phyloP scores from a whole-genome alignment of 345 rosid genomes.

The Eucalyptus regnans region DNA sequence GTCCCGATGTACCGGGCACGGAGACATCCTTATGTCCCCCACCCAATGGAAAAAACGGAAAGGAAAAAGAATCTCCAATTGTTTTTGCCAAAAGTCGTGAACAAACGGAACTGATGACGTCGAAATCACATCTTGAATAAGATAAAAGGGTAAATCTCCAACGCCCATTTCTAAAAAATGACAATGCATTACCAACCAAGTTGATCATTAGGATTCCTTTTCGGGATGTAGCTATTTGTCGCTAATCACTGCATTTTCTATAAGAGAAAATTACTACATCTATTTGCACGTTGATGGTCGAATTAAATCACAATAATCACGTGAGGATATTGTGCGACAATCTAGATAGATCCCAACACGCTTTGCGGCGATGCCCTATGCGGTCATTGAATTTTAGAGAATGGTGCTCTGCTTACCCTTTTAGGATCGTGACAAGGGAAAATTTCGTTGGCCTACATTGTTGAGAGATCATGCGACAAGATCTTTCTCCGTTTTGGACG shows the following conservation, averaged over 20 bases:
- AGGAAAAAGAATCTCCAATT: neutral
- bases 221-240: accelerated
- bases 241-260: accelerated
- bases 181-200: neutral
- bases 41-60: too few species aligned
- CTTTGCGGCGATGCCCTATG: neutral
- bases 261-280: neutral
- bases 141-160: neutral
- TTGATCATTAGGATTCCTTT: neutral
- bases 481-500: neutral
- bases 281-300: neutral
- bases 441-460: neutral
- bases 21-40: too few species aligned
- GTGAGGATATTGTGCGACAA: neutral
- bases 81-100: neutral
- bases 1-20: too few species aligned
- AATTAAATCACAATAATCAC: too few species aligned
- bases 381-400: neutral
- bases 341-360: accelerated
- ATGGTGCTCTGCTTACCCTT: too few species aligned
- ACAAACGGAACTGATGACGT: neutral
- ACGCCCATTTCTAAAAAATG: neutral
- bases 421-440: neutral
- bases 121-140: neutral
- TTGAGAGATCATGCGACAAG: neutral